Evolutionary conservation across 1,284 basidiomycete genomes (phyloP).

Genomic region (Amylostereum chailletii): DNA sequence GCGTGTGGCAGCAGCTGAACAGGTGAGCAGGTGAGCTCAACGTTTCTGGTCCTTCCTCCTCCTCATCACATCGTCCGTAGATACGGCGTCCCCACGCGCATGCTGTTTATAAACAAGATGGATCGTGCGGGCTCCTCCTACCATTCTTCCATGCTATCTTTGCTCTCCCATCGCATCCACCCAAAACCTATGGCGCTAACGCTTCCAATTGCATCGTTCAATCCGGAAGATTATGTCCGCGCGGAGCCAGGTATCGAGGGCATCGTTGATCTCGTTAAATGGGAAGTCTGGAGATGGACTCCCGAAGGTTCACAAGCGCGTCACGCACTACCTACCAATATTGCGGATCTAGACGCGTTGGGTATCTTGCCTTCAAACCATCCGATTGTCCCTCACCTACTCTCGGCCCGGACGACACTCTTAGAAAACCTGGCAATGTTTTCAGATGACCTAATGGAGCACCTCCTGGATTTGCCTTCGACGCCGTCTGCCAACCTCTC

Average conservation of each 20-base stretch:
- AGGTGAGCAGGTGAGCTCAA: constrained; percentile 44
- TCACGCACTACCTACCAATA: constrained; percentile 43
- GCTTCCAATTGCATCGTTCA: constrained; percentile 72
- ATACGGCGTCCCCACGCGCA: constrained; percentile 68
- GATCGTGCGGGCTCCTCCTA: constrained; percentile 81
- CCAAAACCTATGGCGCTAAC: constrained; percentile 64
- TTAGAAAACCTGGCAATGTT: constrained; percentile 75
- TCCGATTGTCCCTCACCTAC: constrained; percentile 57
- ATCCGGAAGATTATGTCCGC: constrained; percentile 50
- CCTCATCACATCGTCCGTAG: constrained; percentile 25
- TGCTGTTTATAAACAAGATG: constrained; percentile 85
- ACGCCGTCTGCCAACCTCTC: constrained; percentile 55
- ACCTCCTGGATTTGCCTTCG: constrained; percentile 48
- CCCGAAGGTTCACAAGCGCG: constrained; percentile 34
- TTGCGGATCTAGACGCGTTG: constrained; percentile 31
- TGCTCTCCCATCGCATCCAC: constrained; percentile 69
- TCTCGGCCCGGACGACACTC: constrained; percentile 58
- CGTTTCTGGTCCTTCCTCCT: not conserved
- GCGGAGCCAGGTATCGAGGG: constrained; percentile 74
- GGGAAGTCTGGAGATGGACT: constrained; percentile 72
- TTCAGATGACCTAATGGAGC: constrained; percentile 73
- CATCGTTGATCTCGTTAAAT: constrained; percentile 72
- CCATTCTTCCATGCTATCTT: constrained; percentile 57
- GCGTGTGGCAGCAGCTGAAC: constrained; percentile 81
- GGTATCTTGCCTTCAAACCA: constrained; percentile 46